phyloP scores from a whole-genome alignment of 2,329 filamentous ascomycete species.

The Neonectria ditissima region DNA sequence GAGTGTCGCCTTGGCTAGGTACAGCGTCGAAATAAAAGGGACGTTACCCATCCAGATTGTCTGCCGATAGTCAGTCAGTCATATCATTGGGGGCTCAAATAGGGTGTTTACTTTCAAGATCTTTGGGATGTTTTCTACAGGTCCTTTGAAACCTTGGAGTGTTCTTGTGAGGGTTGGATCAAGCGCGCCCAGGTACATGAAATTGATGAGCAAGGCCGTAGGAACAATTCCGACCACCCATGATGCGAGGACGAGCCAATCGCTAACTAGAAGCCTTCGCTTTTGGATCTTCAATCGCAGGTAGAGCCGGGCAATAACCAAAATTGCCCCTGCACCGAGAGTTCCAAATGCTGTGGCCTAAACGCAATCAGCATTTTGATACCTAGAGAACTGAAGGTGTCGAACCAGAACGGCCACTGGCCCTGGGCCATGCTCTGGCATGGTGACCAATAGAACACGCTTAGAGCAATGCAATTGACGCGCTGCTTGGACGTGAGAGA shows the following conservation, averaged over 20 bases:
- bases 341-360: not conserved
- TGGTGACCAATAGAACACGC: not conserved
- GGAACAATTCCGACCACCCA: slow-evolving; percentile 15
- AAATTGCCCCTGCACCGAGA: not conserved
- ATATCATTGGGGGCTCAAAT: not conserved
- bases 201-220: slow-evolving; percentile 10
- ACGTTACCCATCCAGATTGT: slow-evolving; percentile 25
- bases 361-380: not conserved
- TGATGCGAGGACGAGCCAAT: slow-evolving; percentile 10
- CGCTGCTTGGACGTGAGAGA: rapidly evolving
- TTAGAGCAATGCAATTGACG: no score
- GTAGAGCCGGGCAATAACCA: slow-evolving; percentile 30
- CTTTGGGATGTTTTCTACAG: not conserved
- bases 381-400: no score
- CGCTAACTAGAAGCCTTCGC: slow-evolving; percentile 22
- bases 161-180: slow-evolving; percentile 10
- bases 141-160: slow-evolving; percentile 2
- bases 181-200: slow-evolving; percentile 25
- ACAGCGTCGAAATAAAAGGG: slow-evolving; percentile 34
- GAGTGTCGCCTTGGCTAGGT: slow-evolving; percentile 37
- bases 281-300: slow-evolving; percentile 31
- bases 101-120: not conserved
- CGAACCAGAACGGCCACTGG: not conserved
- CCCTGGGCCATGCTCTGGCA: not conserved
- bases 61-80: slow-evolving; percentile 17